Base-by-base conservation (phyloP, 148 eudicot genomes). In the Amaranthus cruentus region DNA sequence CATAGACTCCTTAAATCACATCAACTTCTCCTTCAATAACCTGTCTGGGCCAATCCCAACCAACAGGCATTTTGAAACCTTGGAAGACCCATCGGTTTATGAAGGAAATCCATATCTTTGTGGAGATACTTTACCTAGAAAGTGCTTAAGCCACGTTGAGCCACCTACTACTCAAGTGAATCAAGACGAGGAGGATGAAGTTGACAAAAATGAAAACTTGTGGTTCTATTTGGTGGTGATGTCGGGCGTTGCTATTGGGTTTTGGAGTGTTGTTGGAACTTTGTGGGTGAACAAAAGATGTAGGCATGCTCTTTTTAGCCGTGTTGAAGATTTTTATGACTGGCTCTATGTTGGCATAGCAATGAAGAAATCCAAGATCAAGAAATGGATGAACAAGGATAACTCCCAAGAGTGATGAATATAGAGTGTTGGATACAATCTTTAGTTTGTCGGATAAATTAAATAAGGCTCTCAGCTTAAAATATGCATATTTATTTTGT, bases 1-100 rank as follows among this genome's bases (percentile, higher is more conserved):
- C 5, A 6, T 81, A 28, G 6, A 15, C 28, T 12, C 56, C 4
- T 60, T 74, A 4, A 9, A 13, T 9, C 2, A 47, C 49, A 55
- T 77, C 47, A 69, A 81, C 77, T 53, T 81, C 57, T 81, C 84
- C 5, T 63, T 69, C 53, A 81, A 81, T 43, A 58, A 77, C 51
- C 52, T 77, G 38, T 55, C 68, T 0, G 78, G 78, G 7, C 70
- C n/a, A 66, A 77, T 77, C 6, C 84, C 84, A 47, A 64, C 78
- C 47, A 78, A 81, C 0, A 51, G 14, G 6, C 78, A 77, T 13
- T 13, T 77, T 4, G 75, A 77, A 56, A 65, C 69, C 46, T 72
- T 77, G 0, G 8, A 43, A 18, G 73, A 77, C 60, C 58, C 78
- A 13, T 81, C 73, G 4, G 54, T 47, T 0, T 78, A 71, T 9